Evolutionary conservation across 345 rosid species (phyloP), one percentile per base, ranked within the genome.

Genomic region (Carallia brachiata): DNA sequence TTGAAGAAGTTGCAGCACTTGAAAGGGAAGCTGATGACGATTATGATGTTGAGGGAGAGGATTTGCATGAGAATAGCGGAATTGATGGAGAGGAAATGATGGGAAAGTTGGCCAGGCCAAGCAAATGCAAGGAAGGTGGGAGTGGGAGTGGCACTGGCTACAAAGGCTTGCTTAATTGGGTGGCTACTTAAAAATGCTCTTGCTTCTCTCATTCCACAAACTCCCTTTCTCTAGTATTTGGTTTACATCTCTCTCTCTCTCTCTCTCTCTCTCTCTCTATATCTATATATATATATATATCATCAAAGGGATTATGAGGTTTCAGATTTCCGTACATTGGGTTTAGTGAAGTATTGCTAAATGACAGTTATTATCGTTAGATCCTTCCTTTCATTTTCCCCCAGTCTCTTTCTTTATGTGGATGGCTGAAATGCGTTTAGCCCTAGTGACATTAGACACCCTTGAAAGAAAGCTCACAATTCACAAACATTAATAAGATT

Each of bases 291-390:
- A 23, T 23, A 23, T 23, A 23, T 23, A 23, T 23, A 23, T 23
- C 17, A 28, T 62, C 31, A 6, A 37, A 6, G 40, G 28, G 30
- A 62, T 53, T 52, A 36, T 17, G 61, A 32, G 52, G 34, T 28
- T 23, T 52, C 59, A 17, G 66, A 30, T 7, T 52, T 62, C 4
- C 19, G 36, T 8, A 40, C 34, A 19, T 55, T 54, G 54, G 73
- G 47, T 71, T 34, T 40, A 12, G 56, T 55, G 31, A 67, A 30
- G 62, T 53, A 61, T 23, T 61, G 69, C 36, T 68, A 63, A 68
- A n/a, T 74, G 73, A 54, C 18, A 74, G 73, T 63, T 63, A 74
- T 57, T 68, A 48, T 74, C 60, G 77, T 68, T 68, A 48, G 4
- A 27, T 64, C 69, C 12, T 30, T 32, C 44, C 13, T n/a, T 40